phyloP scores from a whole-genome alignment of 805 yeast species.

The Vanderwaltozyma yarrowii region DNA sequence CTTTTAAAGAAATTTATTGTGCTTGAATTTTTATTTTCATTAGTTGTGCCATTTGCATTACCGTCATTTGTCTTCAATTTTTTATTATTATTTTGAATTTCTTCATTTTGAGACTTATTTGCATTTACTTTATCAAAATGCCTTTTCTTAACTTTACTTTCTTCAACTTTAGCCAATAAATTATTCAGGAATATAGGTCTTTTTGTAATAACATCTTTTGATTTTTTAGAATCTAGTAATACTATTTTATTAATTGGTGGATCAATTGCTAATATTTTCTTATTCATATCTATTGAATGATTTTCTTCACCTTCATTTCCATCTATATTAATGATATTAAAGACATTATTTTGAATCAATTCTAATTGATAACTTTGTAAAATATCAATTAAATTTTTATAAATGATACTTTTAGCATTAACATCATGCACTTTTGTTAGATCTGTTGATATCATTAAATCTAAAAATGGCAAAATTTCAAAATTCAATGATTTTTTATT shows the following conservation, averaged over 20 bases:
- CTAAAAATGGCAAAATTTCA: constrained; percentile 31
- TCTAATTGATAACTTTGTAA: constrained; percentile 32
- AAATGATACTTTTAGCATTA: constrained; percentile 19
- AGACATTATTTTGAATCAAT: neutral
- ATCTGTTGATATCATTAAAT: constrained; percentile 22
- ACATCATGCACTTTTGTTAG: constrained; percentile 14
- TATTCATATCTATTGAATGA: neutral
- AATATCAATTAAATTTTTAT: constrained; percentile 32
- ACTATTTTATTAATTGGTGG: constrained; percentile 25
- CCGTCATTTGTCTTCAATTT: neutral
- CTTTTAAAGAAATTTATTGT: constrained; percentile 33
- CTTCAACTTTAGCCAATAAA: constrained; percentile 24
- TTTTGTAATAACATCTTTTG: constrained; percentile 16
- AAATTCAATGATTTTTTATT: constrained; percentile 14
- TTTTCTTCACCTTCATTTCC: neutral
- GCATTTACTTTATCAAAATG: constrained; percentile 16
- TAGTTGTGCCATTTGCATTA: constrained; percentile 1
- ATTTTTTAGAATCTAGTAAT: constrained; percentile 15
- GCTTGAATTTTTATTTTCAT: constrained; percentile 7
- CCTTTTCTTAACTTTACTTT: constrained; percentile 27
- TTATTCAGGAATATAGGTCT: constrained; percentile 17
- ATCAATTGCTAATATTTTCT: constrained; percentile 13
- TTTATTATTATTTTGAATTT: constrained; percentile 11
- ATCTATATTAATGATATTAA: neutral
- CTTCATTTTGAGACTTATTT: constrained; percentile 12